Evolutionary conservation across 352 stramenopile genomes (phyloP).

Genomic region (Phytophthora hibernalis): DNA sequence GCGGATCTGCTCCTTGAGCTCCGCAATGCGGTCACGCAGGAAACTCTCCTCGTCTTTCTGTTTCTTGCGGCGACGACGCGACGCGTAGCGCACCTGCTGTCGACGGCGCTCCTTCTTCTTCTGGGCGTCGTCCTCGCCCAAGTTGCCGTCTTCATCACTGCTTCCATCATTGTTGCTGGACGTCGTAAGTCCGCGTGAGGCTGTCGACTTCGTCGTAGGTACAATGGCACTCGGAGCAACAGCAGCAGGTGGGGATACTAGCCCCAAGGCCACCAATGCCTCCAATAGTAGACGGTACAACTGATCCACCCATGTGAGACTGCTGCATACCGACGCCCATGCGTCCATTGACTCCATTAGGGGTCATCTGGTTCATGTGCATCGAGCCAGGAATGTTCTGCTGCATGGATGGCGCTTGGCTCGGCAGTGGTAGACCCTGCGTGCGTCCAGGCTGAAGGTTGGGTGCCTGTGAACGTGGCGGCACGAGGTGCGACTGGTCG

Average conservation of each 20-base stretch:
- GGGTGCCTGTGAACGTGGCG: constrained; percentile 38
- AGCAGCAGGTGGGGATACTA: constrained; percentile 19
- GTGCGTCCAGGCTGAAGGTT: constrained; percentile 26
- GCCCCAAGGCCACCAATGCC: constrained; percentile 23
- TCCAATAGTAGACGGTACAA: constrained; percentile 10
- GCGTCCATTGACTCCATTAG: constrained; percentile 16
- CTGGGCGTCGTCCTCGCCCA: constrained; percentile 61
- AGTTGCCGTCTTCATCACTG: constrained; percentile 58
- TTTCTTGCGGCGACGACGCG: constrained; percentile 81
- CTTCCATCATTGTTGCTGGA: constrained; percentile 59
- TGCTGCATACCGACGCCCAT: constrained; percentile 42
- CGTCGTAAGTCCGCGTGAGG: background rate
- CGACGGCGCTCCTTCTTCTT: constrained; percentile 87
- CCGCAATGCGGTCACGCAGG: constrained; percentile 78
- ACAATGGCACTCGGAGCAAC: constrained; percentile 50
- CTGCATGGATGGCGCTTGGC: constrained; percentile 47
- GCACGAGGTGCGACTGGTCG: constrained; percentile 68
- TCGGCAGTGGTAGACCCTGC: constrained; percentile 39
- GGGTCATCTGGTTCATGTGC: constrained; percentile 44
- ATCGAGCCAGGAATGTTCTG: constrained; percentile 36
- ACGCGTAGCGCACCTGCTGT: constrained; percentile 83
- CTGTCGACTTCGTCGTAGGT: constrained; percentile 15
- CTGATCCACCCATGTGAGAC: constrained; percentile 11
- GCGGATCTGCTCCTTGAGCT: constrained; percentile 87
- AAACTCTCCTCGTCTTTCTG: constrained; percentile 88